phyloP scores from a whole-genome alignment of 2,329 filamentous ascomycete genomes.

The Ophiosphaerella herpotricha region DNA sequence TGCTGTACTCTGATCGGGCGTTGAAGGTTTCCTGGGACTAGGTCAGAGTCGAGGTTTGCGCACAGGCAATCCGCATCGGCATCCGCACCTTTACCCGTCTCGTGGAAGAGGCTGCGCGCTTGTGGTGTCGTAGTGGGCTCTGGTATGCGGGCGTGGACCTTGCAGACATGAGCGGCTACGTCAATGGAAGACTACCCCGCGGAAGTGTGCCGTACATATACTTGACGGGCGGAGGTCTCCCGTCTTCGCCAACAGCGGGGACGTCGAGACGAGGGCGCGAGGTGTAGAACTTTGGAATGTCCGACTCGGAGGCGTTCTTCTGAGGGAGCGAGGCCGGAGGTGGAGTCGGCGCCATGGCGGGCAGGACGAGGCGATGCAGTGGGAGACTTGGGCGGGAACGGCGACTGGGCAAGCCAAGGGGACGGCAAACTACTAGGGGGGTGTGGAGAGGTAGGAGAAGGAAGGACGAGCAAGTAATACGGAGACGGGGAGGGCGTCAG shows the following conservation, averaged over 20 bases:
- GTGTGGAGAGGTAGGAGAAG: constrained; percentile 9
- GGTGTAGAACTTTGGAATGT: constrained; percentile 48
- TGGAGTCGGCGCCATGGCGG: constrained; percentile 7
- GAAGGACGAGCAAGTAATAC: constrained; percentile 17
- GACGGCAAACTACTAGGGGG: constrained; percentile 3
- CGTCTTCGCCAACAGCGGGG: constrained; percentile 43
- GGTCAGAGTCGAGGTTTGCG: neutral
- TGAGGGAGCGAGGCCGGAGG: constrained; percentile 20
- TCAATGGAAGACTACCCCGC: neutral
- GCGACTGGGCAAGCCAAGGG: constrained; percentile 3
- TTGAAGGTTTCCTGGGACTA: constrained; percentile 79
- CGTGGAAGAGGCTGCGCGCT: constrained; percentile 63
- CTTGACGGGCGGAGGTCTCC: constrained; percentile 52
- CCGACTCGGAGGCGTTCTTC: constrained; percentile 30
- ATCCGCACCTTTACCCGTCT: constrained; percentile 64
- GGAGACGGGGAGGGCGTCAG: constrained; percentile 13
- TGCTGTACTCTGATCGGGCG: constrained; percentile 83
- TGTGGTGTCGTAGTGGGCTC: constrained; percentile 69
- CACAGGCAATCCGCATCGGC: too few relatives aligned
- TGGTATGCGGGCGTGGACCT: constrained; percentile 64
- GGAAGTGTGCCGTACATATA: constrained; percentile 51
- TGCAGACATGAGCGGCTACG: constrained; percentile 21
- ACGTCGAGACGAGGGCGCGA: constrained; percentile 56
- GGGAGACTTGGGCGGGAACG: constrained; percentile 9
- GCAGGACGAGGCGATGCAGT: neutral